Percentiles rank a stretch among this genome's conserved stretches.
These are phyloP conservation scores for Dictyostelium intermedium DNA, from an alignment of 78 protist genomes.

Conservation along the genomic window DNA sequence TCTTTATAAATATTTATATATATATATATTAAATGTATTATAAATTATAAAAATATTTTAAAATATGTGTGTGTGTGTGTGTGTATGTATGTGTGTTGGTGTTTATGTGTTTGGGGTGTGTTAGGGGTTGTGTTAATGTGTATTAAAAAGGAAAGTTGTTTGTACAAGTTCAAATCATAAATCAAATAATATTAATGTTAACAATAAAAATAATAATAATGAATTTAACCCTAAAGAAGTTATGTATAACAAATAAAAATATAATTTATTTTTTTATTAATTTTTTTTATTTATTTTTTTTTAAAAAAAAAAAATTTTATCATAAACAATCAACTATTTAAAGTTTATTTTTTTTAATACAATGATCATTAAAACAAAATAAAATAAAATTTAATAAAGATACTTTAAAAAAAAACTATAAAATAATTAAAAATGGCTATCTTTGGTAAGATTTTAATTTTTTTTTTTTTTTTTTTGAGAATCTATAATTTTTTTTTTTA, in stretches of 20 bases:
- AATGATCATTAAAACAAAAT: background rate
- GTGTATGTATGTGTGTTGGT: background rate
- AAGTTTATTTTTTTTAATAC: background rate
- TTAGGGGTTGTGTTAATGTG: background rate
- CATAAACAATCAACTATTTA: constrained; percentile 18
- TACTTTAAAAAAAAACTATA: background rate
- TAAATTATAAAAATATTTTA: background rate
- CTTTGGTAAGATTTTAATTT: background rate
- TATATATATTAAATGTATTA: too few species aligned
- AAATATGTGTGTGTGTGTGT: background rate
- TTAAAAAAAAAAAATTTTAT: background rate
- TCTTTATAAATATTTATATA: too few species aligned
- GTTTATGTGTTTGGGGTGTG: background rate
- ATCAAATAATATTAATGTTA: background rate
- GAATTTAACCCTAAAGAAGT: constrained; percentile 8
- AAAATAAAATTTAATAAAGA: background rate
- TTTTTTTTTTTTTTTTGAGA: background rate
- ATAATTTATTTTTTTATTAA: background rate
- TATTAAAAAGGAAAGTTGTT: background rate
- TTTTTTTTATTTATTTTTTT: background rate
- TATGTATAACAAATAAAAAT: background rate
- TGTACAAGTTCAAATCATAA: constrained; percentile 6
- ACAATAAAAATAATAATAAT: background rate
- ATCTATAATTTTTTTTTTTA: background rate
- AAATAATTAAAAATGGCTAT: background rate